Evolutionary conservation across 306 rosid species (phyloP), one percentile per base, ranked within the genome.

Genomic region (Albizia julibrissin): DNA sequence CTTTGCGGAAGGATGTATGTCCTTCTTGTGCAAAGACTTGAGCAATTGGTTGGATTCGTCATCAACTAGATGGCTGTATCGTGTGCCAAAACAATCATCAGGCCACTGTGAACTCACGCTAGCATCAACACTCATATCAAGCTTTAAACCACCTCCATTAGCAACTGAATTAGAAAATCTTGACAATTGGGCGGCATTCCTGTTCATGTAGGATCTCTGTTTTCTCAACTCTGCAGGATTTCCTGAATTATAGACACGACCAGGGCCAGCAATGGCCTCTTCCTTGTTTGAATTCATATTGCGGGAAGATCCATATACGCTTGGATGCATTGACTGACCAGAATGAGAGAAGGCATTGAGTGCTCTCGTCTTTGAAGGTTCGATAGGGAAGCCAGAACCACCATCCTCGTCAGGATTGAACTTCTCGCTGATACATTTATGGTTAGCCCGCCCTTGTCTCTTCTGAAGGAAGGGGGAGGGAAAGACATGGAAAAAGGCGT

Each of bases 101-200:
- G 84, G 89, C 98, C 97, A 91, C 71, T 87, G 82, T 43, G 89
- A 85, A 83, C 85, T 88, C 83, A 72, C 81, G 77, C 84, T 72
- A 81, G 79, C 74, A 68, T 88, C 84, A 76, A 84, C 87, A 77
- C 84, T 75, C 74, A 88, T 83, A 69, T 84, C 92, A 75, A 89
- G 88, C 74, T 22, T 81, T 27, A 86, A 91, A 80, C 71, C 89
- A 73, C 91, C 90, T 80, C 87, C 89, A 83, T 47, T 78, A 27
- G 93, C 92, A 76, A 89, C 87, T 11, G 97, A 94, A 87, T 80
- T 92, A 79, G 98, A 89, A 90, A 87, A 90, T 81, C 86, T 86
- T 29, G 94, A 89, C 6, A 91, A 75, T 52, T 89, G 84, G 65
- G 84, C 82, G 3, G 82, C 74, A n/a, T 88, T 87, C 69, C 76